A percentile compares a stretch with the other conserved stretches of the same genome.
phyloP scores from a whole-genome alignment of 345 rosid genomes.

The Eutrema japonicum region DNA sequence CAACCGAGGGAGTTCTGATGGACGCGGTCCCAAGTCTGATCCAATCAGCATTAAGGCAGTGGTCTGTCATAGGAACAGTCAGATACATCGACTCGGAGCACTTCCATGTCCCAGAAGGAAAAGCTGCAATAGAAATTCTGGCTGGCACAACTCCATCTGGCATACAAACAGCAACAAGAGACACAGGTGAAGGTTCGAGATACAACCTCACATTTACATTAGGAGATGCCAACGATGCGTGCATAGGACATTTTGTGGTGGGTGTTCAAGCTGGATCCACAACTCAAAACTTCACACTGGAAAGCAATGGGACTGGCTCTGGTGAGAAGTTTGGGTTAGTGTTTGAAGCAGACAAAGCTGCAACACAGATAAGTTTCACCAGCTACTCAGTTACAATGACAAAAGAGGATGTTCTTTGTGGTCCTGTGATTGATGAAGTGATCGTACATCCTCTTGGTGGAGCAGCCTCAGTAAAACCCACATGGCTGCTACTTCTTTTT shows the following conservation, averaged over 20 bases:
- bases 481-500: constrained; percentile 42
- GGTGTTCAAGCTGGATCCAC: constrained; percentile 53
- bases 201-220: constrained; percentile 55
- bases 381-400: constrained; percentile 50
- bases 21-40: constrained; percentile 50
- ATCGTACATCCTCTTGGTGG: constrained; percentile 47
- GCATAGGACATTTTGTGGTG: constrained; percentile 48
- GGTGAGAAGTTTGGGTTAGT: constrained; percentile 46
- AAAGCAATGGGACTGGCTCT: constrained; percentile 58
- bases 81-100: constrained; percentile 62
- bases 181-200: constrained; percentile 44
- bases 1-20: constrained; percentile 55
- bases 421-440: constrained; percentile 66
- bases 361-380: constrained; percentile 55
- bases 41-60: constrained; percentile 55
- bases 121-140: constrained; percentile 61
- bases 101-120: constrained; percentile 60
- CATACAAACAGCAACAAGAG: constrained; percentile 50
- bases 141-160: constrained; percentile 46
- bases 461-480: constrained; percentile 35
- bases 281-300: constrained; percentile 51
- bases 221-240: constrained; percentile 58
- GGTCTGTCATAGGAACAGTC: constrained; percentile 58
- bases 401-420: constrained; percentile 56
- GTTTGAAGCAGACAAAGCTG: constrained; percentile 50